Evolutionary conservation across 179 eudicot species (phyloP), one percentile per base, ranked within the genome.

Genomic region (Pouteria campechiana): DNA sequence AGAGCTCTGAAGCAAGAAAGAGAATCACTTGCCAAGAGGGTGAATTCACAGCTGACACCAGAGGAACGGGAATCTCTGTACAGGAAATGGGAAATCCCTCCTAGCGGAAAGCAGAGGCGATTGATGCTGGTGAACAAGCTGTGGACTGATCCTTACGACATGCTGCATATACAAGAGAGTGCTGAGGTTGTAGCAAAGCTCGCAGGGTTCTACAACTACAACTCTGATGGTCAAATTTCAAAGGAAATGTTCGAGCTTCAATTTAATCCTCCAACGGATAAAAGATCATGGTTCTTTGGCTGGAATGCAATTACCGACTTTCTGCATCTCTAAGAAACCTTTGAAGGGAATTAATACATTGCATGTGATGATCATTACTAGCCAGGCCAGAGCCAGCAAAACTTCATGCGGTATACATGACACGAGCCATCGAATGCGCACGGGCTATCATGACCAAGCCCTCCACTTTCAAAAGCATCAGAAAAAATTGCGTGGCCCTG

Each of bases 211-310:
- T 90, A 94, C 25, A 94, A 92, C 52, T 90, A 94, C 25, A 94
- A 92, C 52, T 58, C 87, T 0, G 76, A 79, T 11, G 96, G 77
- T 38, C 78, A 71, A 25, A 71, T 67, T 18, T 60, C 82, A 0
- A 77, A 73, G 78, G 99, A 92, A 68, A 92, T 92, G 99, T 92
- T 92, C 54, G 78, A 71, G 60, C 83, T 92, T 11, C 82, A 77
- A 44, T 87, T 92, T 51, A 84, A 52, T 25, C 53, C 84, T 7
- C 83, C 77, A 18, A 57, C 67, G 35, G 99, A 92, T 39, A 87
- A 74, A 60, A 87, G 83, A 68, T 50, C 82, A 37, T 82, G 96
- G 99, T 76, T 86, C 92, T n/a, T n/a, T n/a, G 96, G 96, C 2
- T 87, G 99, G 99, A 87, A 78, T 40, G 52, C 79, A 68, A 68